Base-by-base conservation (phyloP, 192 early-diverging fungal genomes). In the Backusella macrospora region DNA sequence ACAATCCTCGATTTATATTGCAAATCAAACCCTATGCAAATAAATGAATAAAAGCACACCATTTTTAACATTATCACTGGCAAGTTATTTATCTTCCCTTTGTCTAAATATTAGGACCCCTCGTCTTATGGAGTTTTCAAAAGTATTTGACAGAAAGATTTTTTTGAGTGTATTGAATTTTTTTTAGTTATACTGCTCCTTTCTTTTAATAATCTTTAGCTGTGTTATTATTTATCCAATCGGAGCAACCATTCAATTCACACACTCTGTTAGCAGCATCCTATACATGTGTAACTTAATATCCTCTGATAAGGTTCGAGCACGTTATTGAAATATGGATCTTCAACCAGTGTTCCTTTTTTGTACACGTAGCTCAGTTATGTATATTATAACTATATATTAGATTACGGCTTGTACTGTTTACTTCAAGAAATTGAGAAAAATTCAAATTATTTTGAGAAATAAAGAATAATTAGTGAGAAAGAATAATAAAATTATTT, bases 1-100 rank as follows among this genome's bases (percentile, higher is more conserved):
- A 52, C 49, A 52, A 52, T 52, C 52, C 21, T 59, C 52, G 26
- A 59, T 26, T 18, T 59, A 59, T 59, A 18, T 59, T 59, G 52
- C 52, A 59, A 59, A 59, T 59, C 26, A 12, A 59, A 0, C 21
- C 52, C 21, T 34, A 59, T 59, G 52, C 52, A 59, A 59, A 59
- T 59, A 59, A 59, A 26, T 59, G 52, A 59, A 21, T 59, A 59
- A 59, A 59, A 59, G 52, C 52, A 59, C 52, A 59, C 21, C 52
- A 59, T 59, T 26, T 26, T 59, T 59, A 59, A 26, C 52, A 5
- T 26, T 59, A 21, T 59, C 52, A 59, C 26, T 59, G 23, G 52
- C 26, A 59, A 23, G 26, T 23, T 26, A 59, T 21, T 59, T 55
- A 26, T 59, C 26, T 0, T 9, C 52, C 2, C 26, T 59, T 23